phyloP scores from a whole-genome alignment of 176 grass and related monocot genomes.

The Oryza officinalis region DNA sequence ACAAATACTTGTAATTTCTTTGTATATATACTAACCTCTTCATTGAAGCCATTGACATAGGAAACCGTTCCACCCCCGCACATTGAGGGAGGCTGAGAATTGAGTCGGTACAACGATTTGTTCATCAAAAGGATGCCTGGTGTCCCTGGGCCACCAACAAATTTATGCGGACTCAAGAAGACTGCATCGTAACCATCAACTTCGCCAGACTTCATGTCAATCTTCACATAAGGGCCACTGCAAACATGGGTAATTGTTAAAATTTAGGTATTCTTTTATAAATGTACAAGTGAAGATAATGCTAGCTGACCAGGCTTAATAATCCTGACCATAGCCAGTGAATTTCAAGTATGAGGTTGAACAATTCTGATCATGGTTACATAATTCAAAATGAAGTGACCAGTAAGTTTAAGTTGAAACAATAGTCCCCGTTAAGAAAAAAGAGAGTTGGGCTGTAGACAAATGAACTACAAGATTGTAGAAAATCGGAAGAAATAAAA shows the following conservation, averaged over 20 bases:
- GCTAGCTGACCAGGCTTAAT: not conserved
- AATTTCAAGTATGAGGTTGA: not conserved
- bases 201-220: conserved; percentile 76
- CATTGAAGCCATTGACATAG: conserved; percentile 72
- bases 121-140: conserved; percentile 83
- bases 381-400: not conserved
- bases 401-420: not conserved
- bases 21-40: conserved; percentile 46
- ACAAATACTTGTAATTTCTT: not conserved
- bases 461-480: not conserved
- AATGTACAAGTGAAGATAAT: not conserved
- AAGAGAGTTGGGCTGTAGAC: not conserved
- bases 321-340: not conserved
- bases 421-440: not conserved
- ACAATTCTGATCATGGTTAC: not conserved
- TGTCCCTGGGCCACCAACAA: conserved; percentile 70
- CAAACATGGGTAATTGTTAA: not conserved
- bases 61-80: conserved; percentile 74
- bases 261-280: not conserved
- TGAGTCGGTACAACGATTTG: conserved; percentile 62
- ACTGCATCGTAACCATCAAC: conserved; percentile 78
- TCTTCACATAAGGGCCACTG: conserved; percentile 79
- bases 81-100: conserved; percentile 51
- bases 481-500: not conserved
- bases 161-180: conserved; percentile 83